Evolutionary conservation across 106 monocot species (phyloP).

Genomic region (Acanthochlamys bracteata): DNA sequence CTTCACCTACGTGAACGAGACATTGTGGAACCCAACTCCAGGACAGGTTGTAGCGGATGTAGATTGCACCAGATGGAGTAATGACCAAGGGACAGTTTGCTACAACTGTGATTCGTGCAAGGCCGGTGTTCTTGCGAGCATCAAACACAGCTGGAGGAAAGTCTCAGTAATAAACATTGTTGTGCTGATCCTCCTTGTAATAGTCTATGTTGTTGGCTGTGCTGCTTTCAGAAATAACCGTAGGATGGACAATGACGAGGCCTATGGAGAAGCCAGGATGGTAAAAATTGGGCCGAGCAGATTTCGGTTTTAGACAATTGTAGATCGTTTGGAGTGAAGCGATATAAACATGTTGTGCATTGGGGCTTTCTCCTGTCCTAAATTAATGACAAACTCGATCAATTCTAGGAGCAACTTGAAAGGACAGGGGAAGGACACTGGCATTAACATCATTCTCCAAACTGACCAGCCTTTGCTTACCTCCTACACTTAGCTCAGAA

Average conservation of each 20-base stretch:
- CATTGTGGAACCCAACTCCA: conserved; percentile 31
- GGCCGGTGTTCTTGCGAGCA: conserved; percentile 44
- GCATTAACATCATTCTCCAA: too few relatives aligned
- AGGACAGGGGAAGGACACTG: too few relatives aligned
- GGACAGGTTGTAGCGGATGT: conserved; percentile 14
- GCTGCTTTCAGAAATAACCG: conserved; percentile 45
- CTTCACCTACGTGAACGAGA: conserved; percentile 63
- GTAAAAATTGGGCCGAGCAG: conserved; percentile 61
- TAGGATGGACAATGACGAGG: conserved; percentile 53
- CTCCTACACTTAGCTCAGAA: too few relatives aligned
- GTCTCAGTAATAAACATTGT: conserved; percentile 56
- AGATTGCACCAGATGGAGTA: conserved; percentile 71
- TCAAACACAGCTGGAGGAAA: conserved; percentile 59
- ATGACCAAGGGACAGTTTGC: conserved; percentile 64
- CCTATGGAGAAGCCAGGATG: conserved; percentile 44
- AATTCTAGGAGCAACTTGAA: too few relatives aligned
- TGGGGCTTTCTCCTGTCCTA: too few relatives aligned
- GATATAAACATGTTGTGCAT: too few relatives aligned
- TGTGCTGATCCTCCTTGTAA: conserved; percentile 50
- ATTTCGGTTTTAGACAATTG: conserved; percentile 40
- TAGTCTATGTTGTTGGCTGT: conserved; percentile 44
- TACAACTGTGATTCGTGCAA: conserved; percentile 57
- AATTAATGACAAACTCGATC: too few relatives aligned
- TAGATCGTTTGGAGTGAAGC: too few relatives aligned
- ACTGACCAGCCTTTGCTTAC: too few relatives aligned